Evolutionary conservation across 495 filamentous ascomycete species (phyloP).

Genomic region (Xeromyces bisporus): DNA sequence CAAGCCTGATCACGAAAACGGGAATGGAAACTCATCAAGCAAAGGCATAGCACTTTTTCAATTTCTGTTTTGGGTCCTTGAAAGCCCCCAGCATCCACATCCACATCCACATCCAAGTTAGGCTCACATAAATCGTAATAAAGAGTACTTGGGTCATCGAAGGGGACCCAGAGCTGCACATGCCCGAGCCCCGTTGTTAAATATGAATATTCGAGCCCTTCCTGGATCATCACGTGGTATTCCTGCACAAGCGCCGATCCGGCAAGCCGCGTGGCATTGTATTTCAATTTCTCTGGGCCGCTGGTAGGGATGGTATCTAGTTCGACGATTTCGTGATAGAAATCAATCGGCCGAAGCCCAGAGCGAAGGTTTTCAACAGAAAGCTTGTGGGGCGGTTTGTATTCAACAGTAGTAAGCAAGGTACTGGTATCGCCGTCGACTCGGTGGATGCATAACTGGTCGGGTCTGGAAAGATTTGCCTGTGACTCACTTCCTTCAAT

Average conservation of each 20-base stretch:
- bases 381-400: conserved; percentile 23
- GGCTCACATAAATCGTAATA: conserved; percentile 17
- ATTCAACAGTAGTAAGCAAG: conserved; percentile 13
- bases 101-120: conserved; percentile 9
- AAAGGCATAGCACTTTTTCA: conserved; percentile 4
- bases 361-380: conserved; percentile 10
- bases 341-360: conserved; percentile 12
- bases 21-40: conserved; percentile 5
- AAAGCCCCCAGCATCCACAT: conserved; percentile 1
- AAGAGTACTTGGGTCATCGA: conserved; percentile 9
- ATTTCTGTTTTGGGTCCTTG: conserved; percentile 2
- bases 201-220: conserved; percentile 14
- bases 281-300: conserved; percentile 7
- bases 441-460: conserved; percentile 12
- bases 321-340: conserved; percentile 9
- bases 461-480: conserved; percentile 3
- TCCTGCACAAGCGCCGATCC: conserved; percentile 10
- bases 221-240: conserved; percentile 17
- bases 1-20: conserved; percentile 8
- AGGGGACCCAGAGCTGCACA: conserved; percentile 10
- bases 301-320: conserved; percentile 7
- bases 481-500: background rate
- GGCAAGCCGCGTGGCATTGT: conserved; percentile 11
- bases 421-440: conserved; percentile 8
- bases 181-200: conserved; percentile 8